Conservation (phyloP, 2,329 filamentous ascomycete species). For the Ophiostoma quercus region DNA sequence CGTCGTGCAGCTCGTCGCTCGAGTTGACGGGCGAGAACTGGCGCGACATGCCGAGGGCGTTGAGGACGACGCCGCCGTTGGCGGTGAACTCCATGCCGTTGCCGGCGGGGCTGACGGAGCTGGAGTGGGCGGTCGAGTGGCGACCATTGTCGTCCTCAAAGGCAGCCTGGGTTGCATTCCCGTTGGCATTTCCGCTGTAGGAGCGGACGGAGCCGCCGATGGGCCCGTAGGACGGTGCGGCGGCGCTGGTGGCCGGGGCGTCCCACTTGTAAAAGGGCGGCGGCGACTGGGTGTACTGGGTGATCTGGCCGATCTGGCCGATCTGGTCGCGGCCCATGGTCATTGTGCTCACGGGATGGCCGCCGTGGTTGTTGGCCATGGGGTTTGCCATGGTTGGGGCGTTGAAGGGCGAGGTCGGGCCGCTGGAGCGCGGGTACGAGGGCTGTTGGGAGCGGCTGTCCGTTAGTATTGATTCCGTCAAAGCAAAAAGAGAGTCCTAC, state of each 20-base stretch:
- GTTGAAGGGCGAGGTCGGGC: conserved; percentile 27
- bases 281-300: conserved; percentile 25
- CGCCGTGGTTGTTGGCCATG: conserved; percentile 37
- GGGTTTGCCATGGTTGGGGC: conserved; percentile 32
- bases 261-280: conserved; percentile 26
- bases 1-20: conserved; percentile 6
- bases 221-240: conserved; percentile 24
- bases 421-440: conserved; percentile 39
- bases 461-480: conserved; percentile 6
- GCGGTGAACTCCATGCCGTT: background rate
- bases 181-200: conserved; percentile 25
- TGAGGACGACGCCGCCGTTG: background rate
- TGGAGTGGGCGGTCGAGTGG: background rate
- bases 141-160: background rate
- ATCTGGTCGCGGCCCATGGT: background rate
- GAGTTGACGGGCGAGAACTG: conserved; percentile 14
- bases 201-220: conserved; percentile 26
- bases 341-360: background rate
- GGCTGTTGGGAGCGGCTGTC: conserved; percentile 37
- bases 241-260: conserved; percentile 18
- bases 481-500: conserved; percentile 29
- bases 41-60: conserved; percentile 6
- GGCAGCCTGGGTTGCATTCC: conserved; percentile 32
- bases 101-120: background rate
- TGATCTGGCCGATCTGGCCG: background rate